Conservation (phyloP, 140 eudicot species). For the Anethum foeniculum region DNA sequence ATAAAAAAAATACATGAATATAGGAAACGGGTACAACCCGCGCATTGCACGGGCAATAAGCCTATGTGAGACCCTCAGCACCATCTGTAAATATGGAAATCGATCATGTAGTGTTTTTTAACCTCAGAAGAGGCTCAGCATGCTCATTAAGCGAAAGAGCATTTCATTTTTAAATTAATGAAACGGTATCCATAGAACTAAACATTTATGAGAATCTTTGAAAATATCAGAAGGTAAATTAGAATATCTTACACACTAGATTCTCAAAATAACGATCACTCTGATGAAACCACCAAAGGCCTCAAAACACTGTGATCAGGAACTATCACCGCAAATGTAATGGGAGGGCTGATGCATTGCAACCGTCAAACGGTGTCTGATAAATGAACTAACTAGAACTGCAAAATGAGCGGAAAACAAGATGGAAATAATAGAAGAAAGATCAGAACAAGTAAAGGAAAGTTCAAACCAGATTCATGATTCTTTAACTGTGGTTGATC, state of each 20-base stretch:
- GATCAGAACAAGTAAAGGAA: conserved; percentile 36
- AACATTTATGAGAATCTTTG: too few species aligned
- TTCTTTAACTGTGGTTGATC: conserved; percentile 37
- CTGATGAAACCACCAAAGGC: too few species aligned
- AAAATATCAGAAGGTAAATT: neutral
- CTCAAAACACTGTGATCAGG: neutral
- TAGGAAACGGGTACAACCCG: too few species aligned
- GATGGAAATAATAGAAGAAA: conserved; percentile 44
- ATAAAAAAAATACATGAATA: too few species aligned
- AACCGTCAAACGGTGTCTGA: conserved; percentile 53
- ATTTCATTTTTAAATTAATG: too few species aligned
- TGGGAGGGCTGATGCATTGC: conserved; percentile 59
- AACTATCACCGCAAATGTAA: neutral
- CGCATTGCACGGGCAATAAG: too few species aligned
- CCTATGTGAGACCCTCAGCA: too few species aligned
- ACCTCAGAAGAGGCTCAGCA: too few species aligned
- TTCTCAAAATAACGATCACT: neutral
- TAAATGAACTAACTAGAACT: conserved; percentile 54
- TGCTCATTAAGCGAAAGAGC: neutral
- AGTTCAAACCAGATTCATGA: conserved; percentile 42
- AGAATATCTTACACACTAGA: neutral
- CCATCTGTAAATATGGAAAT: too few species aligned
- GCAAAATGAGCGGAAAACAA: conserved; percentile 66
- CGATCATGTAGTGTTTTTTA: too few species aligned
- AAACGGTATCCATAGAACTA: too few species aligned